Evolutionary conservation across 2,329 filamentous ascomycete genomes (phyloP), one percentile per base, ranked within the genome.

Genomic region (Fusarium sp.): DNA sequence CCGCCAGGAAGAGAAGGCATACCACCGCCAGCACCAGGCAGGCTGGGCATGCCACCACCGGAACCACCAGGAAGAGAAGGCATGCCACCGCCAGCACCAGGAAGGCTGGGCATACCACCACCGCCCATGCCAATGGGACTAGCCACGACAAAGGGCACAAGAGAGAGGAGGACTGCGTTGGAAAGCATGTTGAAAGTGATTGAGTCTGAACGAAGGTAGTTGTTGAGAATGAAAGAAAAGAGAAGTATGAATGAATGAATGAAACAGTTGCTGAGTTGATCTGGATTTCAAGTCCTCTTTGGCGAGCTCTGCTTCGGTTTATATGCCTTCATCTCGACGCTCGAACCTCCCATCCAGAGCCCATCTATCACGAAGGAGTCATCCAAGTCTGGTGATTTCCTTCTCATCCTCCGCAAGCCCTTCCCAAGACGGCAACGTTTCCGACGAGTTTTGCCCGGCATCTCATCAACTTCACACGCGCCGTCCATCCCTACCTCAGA

Each of bases 51-150:
- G n/a, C n/a, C n/a, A n/a, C n/a, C n/a, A n/a, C n/a, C n/a, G n/a
- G n/a, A n/a, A n/a, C n/a, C n/a, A n/a, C n/a, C n/a, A n/a, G n/a
- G n/a, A n/a, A n/a, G n/a, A n/a, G n/a, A n/a, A n/a, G n/a, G n/a
- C n/a, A n/a, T n/a, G n/a, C n/a, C n/a, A n/a, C n/a, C n/a, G n/a
- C n/a, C n/a, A n/a, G n/a, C n/a, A n/a, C n/a, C n/a, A n/a, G n/a
- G n/a, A n/a, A n/a, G n/a, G n/a, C n/a, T n/a, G n/a, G n/a, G n/a
- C n/a, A n/a, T n/a, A n/a, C n/a, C n/a, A n/a, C n/a, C n/a, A n/a
- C n/a, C n/a, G n/a, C n/a, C n/a, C n/a, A n/a, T n/a, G n/a, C n/a
- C 55, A 36, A 70, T 53, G 55, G 69, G 68, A 36, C 64, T 57
- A 35, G 69, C 69, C 53, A 64, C 47, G 35, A 55, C 68, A 25